These are phyloP conservation scores for Alternaria conjuncta DNA, from an alignment of 2,329 filamentous ascomycete genomes.

Conservation along the genomic window DNA sequence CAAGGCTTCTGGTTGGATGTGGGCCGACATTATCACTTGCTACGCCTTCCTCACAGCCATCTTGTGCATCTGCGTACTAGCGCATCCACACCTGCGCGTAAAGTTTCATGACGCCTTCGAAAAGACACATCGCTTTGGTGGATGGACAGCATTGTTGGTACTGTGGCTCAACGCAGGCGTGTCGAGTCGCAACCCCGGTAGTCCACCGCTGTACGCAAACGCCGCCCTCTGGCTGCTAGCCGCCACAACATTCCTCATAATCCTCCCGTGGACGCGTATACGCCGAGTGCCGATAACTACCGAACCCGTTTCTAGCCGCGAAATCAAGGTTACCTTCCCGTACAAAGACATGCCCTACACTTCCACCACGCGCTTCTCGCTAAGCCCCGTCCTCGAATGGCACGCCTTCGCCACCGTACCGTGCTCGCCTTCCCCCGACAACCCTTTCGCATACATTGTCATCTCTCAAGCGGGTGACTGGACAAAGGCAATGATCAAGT, in stretches of 20 bases:
- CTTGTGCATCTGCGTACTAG: constrained; percentile 30
- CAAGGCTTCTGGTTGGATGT: constrained; percentile 24
- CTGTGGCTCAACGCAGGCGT: constrained; percentile 36
- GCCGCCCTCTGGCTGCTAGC: constrained; percentile 69
- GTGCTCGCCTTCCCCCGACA: not conserved
- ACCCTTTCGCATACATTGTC: constrained; percentile 26
- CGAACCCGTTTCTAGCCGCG: constrained; percentile 73
- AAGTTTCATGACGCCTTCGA: constrained; percentile 46
- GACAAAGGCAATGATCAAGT: constrained; percentile 27
- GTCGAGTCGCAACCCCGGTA: constrained; percentile 1
- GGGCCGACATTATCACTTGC: constrained; percentile 22
- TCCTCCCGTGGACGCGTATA: constrained; percentile 76
- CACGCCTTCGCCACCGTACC: constrained; percentile 49
- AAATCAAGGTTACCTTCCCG: constrained; percentile 67
- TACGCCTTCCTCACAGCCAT: constrained; percentile 26
- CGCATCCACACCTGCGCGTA: constrained; percentile 31
- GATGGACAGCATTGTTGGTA: constrained; percentile 37
- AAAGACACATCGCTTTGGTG: constrained; percentile 43
- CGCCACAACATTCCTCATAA: constrained; percentile 68
- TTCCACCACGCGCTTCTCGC: constrained; percentile 25
- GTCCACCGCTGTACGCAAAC: constrained; percentile 9
- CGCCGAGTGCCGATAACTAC: constrained; percentile 69
- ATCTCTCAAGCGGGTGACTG: constrained; percentile 47
- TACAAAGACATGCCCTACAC: constrained; percentile 31
- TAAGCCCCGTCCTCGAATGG: constrained; percentile 40